Conservation (phyloP, 192 early-diverging fungal genomes). For the Dissophora globulifera region DNA sequence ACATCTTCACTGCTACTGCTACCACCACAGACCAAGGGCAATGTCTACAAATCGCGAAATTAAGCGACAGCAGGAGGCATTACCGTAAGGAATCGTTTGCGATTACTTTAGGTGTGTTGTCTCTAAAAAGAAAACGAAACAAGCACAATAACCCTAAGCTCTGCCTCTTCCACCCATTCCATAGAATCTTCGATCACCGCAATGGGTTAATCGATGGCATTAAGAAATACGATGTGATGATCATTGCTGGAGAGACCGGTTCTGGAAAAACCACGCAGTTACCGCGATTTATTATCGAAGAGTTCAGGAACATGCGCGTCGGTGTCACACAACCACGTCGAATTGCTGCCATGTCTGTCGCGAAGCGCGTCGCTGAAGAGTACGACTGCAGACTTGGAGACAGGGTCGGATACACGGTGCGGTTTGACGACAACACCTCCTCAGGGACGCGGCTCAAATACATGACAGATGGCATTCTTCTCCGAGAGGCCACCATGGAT, state of each 20-base stretch:
- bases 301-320: constrained; percentile 59
- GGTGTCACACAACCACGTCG: constrained; percentile 85
- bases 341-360: constrained; percentile 90
- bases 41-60: constrained; percentile 29
- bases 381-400: constrained; percentile 82
- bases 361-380: constrained; percentile 96
- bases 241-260: constrained; percentile 95
- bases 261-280: constrained; percentile 91
- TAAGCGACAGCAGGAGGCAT: constrained; percentile 33
- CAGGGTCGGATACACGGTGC: constrained; percentile 91
- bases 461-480: constrained; percentile 97
- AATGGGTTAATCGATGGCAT: constrained; percentile 80
- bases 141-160: background rate
- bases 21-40: background rate
- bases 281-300: constrained; percentile 81
- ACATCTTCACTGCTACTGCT: background rate
- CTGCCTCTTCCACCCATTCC: background rate
- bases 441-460: constrained; percentile 89
- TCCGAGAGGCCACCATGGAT: constrained; percentile 89
- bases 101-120: background rate
- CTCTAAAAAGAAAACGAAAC: background rate
- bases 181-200: constrained; percentile 47
- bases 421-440: constrained; percentile 95
- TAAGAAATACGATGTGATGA: constrained; percentile 82
- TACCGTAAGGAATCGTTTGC: constrained; percentile 25